Evolutionary conservation across 2,329 filamentous ascomycete species (phyloP).

Genomic region (Aspergillus chevalieri): DNA sequence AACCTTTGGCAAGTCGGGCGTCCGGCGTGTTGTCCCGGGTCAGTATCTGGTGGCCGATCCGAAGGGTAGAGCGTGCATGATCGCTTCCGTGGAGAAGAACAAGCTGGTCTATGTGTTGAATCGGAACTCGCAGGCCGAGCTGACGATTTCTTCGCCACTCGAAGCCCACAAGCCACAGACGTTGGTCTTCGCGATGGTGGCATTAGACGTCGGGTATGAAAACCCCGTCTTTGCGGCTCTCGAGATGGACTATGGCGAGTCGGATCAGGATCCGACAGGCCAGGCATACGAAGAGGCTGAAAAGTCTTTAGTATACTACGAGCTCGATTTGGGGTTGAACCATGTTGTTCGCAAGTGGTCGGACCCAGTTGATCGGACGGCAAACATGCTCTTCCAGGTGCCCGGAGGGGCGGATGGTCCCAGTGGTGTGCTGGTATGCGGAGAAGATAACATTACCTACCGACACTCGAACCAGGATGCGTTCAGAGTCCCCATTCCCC

Average conservation of each 20-base stretch:
- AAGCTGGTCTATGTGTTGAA: conserved; percentile 99
- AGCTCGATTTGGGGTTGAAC: conserved; percentile 91
- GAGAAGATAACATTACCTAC: conserved; percentile 91
- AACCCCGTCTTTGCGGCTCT: conserved; percentile 94
- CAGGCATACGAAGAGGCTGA: conserved; percentile 74
- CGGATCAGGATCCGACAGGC: conserved; percentile 84
- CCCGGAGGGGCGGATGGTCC: conserved; percentile 90
- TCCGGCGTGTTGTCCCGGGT: conserved; percentile 86
- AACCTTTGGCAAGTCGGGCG: conserved; percentile 95
- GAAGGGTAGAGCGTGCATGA: conserved; percentile 88
- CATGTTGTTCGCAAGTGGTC: conserved; percentile 97
- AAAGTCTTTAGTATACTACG: conserved; percentile 92
- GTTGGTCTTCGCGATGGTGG: conserved; percentile 78
- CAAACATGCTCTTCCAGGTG: conserved; percentile 88
- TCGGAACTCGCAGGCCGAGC: conserved; percentile 84
- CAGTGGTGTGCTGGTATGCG: conserved; percentile 90
- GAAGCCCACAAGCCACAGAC: conserved; percentile 93
- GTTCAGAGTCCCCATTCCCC: conserved; percentile 81
- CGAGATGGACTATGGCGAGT: conserved; percentile 87
- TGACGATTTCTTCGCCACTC: conserved; percentile 93
- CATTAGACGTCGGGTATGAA: conserved; percentile 90
- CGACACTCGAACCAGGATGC: conserved; percentile 92
- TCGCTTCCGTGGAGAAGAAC: conserved; percentile 95
- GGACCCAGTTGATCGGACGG: conserved; percentile 82
- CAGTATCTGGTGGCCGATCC: conserved; percentile 95